These are phyloP conservation scores for Plasmodium coatneyi DNA, from an alignment of 169 alveolate genomes.

Conservation along the genomic window DNA sequence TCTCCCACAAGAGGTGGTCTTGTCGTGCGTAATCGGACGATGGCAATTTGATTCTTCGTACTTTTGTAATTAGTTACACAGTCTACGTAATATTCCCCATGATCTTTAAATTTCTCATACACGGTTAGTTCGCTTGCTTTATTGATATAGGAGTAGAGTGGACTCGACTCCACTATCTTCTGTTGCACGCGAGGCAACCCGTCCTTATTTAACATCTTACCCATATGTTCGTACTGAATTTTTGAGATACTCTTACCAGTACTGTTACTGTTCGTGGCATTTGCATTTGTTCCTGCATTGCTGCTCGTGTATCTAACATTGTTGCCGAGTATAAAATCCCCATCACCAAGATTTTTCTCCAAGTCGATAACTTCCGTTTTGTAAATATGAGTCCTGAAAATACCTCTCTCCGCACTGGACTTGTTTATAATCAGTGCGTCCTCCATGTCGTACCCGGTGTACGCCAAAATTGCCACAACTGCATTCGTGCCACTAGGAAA, in stretches of 20 bases:
- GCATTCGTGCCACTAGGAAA: constrained; percentile 99
- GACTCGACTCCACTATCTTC: constrained; percentile 82
- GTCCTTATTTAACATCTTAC: constrained; percentile 54
- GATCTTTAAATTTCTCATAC: constrained; percentile 36
- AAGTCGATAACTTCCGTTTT: constrained; percentile 92
- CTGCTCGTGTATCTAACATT: constrained; percentile 40
- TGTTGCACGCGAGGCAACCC: constrained; percentile 92
- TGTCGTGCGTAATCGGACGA: constrained; percentile 78
- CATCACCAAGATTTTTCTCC: constrained; percentile 44
- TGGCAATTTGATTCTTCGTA: constrained; percentile 64
- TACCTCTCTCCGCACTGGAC: constrained; percentile 99
- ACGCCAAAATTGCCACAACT: constrained; percentile 99
- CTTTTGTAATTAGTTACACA: constrained; percentile 15
- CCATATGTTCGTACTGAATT: constrained; percentile 13
- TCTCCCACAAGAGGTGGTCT: constrained; percentile 99
- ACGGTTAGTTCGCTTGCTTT: constrained; percentile 50
- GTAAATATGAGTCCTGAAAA: constrained; percentile 97
- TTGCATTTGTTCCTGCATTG: neutral
- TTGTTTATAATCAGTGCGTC: constrained; percentile 99
- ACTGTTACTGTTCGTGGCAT: neutral
- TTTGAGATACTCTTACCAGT: neutral
- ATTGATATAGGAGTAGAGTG: constrained; percentile 77
- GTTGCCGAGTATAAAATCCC: constrained; percentile 59
- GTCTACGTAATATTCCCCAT: constrained; percentile 60
- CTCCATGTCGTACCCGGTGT: constrained; percentile 99